phyloP scores from a whole-genome alignment of 176 grass and related monocot genomes.

The Oryza brachyantha region DNA sequence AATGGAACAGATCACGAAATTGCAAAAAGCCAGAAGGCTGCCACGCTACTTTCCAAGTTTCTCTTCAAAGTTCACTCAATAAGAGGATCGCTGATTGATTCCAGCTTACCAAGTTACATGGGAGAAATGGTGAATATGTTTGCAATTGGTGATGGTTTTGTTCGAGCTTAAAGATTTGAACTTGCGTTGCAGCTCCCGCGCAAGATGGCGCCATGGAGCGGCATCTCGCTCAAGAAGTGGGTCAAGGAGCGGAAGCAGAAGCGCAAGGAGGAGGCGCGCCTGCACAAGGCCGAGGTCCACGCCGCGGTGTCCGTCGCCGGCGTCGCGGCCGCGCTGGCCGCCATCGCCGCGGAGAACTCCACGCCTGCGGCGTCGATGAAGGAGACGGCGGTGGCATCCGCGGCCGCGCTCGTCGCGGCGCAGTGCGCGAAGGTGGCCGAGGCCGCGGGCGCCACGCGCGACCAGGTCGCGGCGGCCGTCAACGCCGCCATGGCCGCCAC shows the following conservation, averaged over 20 bases:
- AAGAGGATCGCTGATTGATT: constrained; percentile 15
- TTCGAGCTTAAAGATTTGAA: constrained; percentile 16
- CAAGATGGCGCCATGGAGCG: constrained; percentile 76
- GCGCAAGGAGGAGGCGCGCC: constrained; percentile 82
- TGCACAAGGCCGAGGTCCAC: constrained; percentile 84
- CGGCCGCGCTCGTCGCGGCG: constrained; percentile 78
- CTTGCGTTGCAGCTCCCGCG: constrained; percentile 55
- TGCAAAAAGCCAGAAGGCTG: background rate
- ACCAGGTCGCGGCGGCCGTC: constrained; percentile 65
- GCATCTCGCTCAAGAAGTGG: constrained; percentile 88
- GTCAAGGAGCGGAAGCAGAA: constrained; percentile 92
- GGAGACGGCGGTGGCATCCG: constrained; percentile 74
- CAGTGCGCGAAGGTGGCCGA: constrained; percentile 88
- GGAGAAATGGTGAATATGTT: constrained; percentile 5
- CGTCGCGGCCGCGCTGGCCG: constrained; percentile 83
- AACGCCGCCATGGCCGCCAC: constrained; percentile 62
- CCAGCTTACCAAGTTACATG: background rate
- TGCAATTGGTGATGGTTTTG: background rate
- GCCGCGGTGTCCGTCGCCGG: constrained; percentile 81
- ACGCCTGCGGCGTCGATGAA: constrained; percentile 32
- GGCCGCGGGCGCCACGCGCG: constrained; percentile 71
- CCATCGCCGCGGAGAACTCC: constrained; percentile 69
- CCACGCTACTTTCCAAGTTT: constrained; percentile 5
- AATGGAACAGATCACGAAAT: constrained; percentile 16
- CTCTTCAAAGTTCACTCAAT: background rate